phyloP scores from a whole-genome alignment of 163 green algal species.

The Coccomyxa subellipsoidea region DNA sequence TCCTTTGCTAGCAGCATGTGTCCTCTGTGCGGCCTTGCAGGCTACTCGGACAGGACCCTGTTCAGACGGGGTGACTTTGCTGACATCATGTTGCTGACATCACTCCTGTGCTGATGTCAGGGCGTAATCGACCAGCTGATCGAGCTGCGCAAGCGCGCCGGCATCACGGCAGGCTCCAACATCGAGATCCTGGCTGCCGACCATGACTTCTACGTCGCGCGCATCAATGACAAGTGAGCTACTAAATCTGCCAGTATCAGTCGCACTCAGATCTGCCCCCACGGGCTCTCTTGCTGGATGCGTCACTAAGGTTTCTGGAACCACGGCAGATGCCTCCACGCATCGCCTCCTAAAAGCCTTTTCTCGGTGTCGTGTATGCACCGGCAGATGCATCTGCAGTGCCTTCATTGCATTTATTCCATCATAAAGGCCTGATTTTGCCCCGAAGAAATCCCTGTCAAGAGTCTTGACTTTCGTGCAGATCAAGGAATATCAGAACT shows the following conservation, averaged over 20 bases:
- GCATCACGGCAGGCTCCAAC: conserved; percentile 38
- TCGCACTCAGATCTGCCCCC: no score
- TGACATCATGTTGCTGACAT: conserved; percentile 34
- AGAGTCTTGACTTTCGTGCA: no score
- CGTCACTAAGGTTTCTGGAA: not conserved
- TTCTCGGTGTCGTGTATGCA: not conserved
- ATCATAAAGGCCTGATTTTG: no score
- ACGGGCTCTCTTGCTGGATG: not conserved
- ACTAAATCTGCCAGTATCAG: no score
- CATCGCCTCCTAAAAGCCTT: not conserved
- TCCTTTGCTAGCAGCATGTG: no score
- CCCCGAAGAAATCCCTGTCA: no score
- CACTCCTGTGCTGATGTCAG: conserved; percentile 4
- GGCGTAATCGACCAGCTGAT: conserved; percentile 12
- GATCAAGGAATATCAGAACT: no score
- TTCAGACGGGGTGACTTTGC: no score
- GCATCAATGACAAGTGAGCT: conserved; percentile 27
- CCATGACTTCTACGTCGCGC: conserved; percentile 52
- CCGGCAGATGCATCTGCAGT: not conserved
- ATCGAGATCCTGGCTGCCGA: conserved; percentile 51
- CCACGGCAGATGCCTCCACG: not conserved
- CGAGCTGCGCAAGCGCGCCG: conserved; percentile 23
- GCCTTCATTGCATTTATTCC: no score
- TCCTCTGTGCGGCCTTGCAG: no score
- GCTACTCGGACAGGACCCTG: no score